Evolutionary conservation across 345 rosid genomes (phyloP).

Genomic region (Punica granatum): DNA sequence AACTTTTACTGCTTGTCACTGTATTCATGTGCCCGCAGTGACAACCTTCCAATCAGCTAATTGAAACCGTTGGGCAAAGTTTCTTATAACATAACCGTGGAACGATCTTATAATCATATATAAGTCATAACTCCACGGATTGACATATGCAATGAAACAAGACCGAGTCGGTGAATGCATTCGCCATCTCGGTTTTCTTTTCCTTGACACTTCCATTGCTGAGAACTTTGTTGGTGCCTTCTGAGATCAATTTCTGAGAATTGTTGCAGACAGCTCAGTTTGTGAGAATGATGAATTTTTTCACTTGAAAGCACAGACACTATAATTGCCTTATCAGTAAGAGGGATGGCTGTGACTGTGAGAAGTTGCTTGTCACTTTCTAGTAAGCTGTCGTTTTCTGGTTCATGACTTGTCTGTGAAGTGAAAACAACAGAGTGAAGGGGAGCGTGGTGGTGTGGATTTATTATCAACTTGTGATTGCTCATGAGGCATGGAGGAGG

Average conservation of each 20-base stretch:
- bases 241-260: neutral
- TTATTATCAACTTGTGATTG: neutral
- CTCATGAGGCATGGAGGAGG: neutral
- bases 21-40: slow-evolving; percentile 41
- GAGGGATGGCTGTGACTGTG: slow-evolving; percentile 5
- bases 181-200: no score
- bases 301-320: neutral
- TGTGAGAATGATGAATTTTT: neutral
- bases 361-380: neutral
- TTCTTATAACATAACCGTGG: neutral
- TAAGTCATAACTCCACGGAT: no score
- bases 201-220: no score
- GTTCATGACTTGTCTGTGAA: slow-evolving; percentile 2
- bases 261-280: neutral
- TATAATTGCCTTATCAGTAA: slow-evolving; percentile 1
- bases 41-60: slow-evolving; percentile 25
- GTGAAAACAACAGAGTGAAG: neutral
- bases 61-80: neutral
- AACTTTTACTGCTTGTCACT: slow-evolving; percentile 20
- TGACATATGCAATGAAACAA: no score
- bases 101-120: no score
- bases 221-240: slow-evolving; percentile 1
- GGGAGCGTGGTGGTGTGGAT: neutral
- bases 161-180: no score
- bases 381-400: slow-evolving; percentile 6